Evolutionary conservation across 306 rosid genomes (phyloP).

Genomic region (Alnus glutinosa): DNA sequence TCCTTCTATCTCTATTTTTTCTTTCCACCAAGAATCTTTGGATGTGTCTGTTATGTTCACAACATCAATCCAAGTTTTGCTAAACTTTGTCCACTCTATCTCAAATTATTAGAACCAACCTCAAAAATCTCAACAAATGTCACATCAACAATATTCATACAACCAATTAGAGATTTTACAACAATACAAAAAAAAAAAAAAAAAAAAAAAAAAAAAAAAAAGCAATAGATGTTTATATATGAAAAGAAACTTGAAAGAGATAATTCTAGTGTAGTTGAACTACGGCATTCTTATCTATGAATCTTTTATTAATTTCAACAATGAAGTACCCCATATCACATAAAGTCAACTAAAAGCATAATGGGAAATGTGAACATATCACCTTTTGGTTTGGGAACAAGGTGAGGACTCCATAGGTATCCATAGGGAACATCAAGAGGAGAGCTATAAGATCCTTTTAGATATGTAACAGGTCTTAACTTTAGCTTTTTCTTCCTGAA

Average conservation of each 20-base stretch:
- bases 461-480: constrained; percentile 71
- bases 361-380: constrained; percentile 12
- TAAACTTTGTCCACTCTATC: neutral
- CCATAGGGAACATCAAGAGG: constrained; percentile 69
- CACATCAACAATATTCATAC: neutral
- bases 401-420: constrained; percentile 95
- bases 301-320: neutral
- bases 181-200: no score
- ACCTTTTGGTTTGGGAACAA: constrained; percentile 98
- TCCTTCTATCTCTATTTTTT: no score
- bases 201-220: no score
- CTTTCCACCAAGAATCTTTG: no score
- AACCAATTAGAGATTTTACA: neutral
- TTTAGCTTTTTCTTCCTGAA: constrained; percentile 84
- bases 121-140: neutral
- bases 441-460: constrained; percentile 63
- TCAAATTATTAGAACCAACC: neutral
- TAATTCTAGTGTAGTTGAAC: neutral
- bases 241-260: neutral
- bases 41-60: no score
- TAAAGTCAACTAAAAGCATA: neutral
- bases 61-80: no score
- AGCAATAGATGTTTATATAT: neutral
- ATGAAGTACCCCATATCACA: neutral
- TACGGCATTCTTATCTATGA: neutral